Base-by-base conservation (phyloP, 257 asterid genomes). In the Solanum pimpinellifolium region DNA sequence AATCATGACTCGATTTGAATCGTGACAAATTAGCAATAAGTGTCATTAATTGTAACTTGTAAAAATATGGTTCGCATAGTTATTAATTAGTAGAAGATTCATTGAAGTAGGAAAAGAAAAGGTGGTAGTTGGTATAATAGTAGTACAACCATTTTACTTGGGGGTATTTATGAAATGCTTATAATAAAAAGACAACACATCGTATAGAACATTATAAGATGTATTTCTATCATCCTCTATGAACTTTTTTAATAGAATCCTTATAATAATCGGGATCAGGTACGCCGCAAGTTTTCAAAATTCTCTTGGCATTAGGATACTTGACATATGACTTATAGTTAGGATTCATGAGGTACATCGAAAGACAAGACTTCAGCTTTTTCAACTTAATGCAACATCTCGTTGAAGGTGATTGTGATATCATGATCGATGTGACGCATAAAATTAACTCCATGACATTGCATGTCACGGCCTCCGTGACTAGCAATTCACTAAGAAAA, bases 351-450 rank as follows among this genome's bases (percentile, higher is more conserved):
- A 85, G 29, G 35, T 88, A 88, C 12, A 69, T 69, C 39, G 83
- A 90, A 62, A 90, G 89, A 84, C 91, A 90, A 41, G 92, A 87
- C 86, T 37, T 74, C 60, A 87, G 91, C 42, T 85, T 46, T 70
- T 29, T 83, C 66, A 88, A 80, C 47, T 37, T 81, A 16, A 25
- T 42, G 42, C 92, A 90, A 49, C 92, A 90, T 1, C 14, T 41
- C 1, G 4, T 1, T 10, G 90, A 41, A 6, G 86, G 92, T 16
- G 83, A 20, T 5, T 13, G 7, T 2, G 66, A 18, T 11, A 81
- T 39, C 2, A 46, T 29, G 83, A 88, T 52, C 1, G 88, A 86
- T 1, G 72, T 8, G 13, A 27, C 25, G 23, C 89, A 90, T 3
- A 89, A 86, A 18, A 27, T 35, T 15, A 90, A 84, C 74, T 90